Conservation (phyloP, 331 rosid species). For the Pyracantha coccinea region DNA sequence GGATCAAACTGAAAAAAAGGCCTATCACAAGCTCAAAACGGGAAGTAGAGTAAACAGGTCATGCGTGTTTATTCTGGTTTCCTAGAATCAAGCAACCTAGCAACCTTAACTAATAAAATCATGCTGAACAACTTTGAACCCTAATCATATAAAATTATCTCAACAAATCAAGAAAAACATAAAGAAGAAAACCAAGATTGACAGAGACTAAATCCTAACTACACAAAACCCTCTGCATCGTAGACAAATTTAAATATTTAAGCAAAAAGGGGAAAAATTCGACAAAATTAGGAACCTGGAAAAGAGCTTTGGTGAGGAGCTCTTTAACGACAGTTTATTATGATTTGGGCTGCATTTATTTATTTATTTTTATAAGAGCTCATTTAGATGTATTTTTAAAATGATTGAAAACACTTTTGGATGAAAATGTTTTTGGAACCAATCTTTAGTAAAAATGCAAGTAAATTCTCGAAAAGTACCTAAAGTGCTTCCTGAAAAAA, state of each 20-base stretch:
- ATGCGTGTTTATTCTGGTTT: background rate
- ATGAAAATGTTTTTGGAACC: no score
- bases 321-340: no score
- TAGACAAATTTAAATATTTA: background rate
- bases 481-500: no score
- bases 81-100: background rate
- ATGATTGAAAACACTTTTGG: no score
- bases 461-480: no score
- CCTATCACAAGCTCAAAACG: background rate
- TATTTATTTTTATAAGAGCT: no score
- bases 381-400: no score
- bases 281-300: slow-evolving; percentile 47
- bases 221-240: background rate
- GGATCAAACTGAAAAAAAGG: background rate
- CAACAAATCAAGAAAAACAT: background rate
- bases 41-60: background rate
- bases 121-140: background rate
- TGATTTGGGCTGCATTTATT: no score
- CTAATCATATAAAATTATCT: background rate
- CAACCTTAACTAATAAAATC: background rate
- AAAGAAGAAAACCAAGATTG: background rate
- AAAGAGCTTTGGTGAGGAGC: slow-evolving; percentile 79
- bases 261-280: background rate
- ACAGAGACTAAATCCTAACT: background rate
- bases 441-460: no score